Evolutionary conservation across 2,329 filamentous ascomycete species (phyloP), one percentile per base, ranked within the genome.

Genomic region (Colletotrichum aenigma): DNA sequence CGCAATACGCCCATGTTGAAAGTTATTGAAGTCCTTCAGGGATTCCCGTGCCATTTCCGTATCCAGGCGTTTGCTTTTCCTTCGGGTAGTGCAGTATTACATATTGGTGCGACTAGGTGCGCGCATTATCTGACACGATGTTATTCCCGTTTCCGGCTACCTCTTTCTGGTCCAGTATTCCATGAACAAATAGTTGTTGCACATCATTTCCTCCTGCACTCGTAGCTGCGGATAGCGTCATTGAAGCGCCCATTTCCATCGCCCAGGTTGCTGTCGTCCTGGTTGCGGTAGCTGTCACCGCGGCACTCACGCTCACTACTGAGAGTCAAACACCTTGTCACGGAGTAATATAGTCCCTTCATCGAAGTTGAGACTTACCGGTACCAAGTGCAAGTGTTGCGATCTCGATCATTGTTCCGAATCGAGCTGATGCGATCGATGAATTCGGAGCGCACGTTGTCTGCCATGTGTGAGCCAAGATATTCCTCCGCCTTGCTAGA

Each of bases 221-320:
- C 69, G 16, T 30, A 55, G 43, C 69, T 71, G 21, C 69, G 60
- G 24, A 71, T 71, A 32, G 60, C 48, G 38, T 71, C 69, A 26
- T 71, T 71, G 58, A 71, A 71, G 15, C 60, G 62, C 9, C 69
- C 69, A 21, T 71, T 66, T 3, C 69, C 69, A 4, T 71, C 69
- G 7, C 30, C 60, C 10, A 71, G 52, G 12, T 71, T 30, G n/a
- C 38, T 58, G 21, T 71, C 69, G 10, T 71, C 69, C 26, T 71
- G 69, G 26, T 71, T 71, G 43, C 62, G 60, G n/a, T 71, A 66
- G 3, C 15, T 7, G 9, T 70, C 67, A 8, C 69, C 62, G 28
- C 60, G 61, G 30, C 69, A 64, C 13, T 55, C 62, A 8, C 38
- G 48, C n/a, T 66, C 61, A 6, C 69, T 66, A 16, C 0, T 48